A percentile compares a stretch with the other conserved stretches of the same genome.
phyloP scores from a whole-genome alignment of 306 rosid species.

The Dalbergia oliveri region DNA sequence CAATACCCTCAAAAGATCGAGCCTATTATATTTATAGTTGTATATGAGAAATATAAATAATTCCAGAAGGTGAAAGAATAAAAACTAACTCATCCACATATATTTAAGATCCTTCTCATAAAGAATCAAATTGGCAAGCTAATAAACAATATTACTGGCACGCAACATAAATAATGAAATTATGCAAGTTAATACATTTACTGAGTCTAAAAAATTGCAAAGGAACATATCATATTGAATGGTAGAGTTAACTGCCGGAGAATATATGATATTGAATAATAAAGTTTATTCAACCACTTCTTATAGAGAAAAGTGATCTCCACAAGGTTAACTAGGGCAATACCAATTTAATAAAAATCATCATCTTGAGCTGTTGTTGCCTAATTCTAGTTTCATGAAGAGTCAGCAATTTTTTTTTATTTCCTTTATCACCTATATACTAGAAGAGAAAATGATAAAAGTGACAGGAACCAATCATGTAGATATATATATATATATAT shows the following conservation, averaged over 20 bases:
- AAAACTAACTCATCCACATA: not conserved
- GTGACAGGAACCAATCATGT: not conserved
- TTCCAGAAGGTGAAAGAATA: not conserved
- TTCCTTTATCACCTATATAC: constrained; percentile 25
- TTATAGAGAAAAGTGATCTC: constrained; percentile 33
- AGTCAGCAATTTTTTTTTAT: not conserved
- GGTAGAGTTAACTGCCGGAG: no score
- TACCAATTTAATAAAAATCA: constrained; percentile 30
- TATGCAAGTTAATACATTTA: not conserved
- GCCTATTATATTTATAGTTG: constrained; percentile 4
- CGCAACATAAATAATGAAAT: not conserved
- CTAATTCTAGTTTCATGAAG: constrained; percentile 34
- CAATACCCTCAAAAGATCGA: constrained; percentile 12
- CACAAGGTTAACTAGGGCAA: constrained; percentile 17
- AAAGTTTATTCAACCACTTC: not conserved
- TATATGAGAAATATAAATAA: no score
- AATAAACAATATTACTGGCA: not conserved
- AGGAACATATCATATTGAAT: not conserved
- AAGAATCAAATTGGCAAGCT: not conserved
- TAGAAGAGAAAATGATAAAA: constrained; percentile 17
- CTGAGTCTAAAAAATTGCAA: no score
- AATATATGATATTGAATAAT: no score
- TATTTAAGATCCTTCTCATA: not conserved
- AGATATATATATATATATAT: not conserved
- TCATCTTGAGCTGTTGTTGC: constrained; percentile 19